Base-by-base conservation (phyloP, 306 rosid species). In the Urtica urens region DNA sequence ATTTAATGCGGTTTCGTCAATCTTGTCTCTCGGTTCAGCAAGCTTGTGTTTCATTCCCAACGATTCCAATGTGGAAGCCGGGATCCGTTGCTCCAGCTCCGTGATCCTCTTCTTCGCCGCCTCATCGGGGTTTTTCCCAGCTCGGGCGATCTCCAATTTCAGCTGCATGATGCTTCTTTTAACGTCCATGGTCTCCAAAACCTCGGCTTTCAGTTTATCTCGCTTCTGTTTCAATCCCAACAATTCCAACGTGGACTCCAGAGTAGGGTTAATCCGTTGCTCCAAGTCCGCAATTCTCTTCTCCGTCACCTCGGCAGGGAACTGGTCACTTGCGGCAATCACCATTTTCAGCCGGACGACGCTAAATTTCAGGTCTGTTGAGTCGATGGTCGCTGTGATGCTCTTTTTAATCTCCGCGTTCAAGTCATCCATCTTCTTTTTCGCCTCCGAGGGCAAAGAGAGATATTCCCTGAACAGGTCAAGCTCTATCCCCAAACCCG, bases 81-180 rank as follows among this genome's bases (percentile, higher is more conserved):
- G 63, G 72, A 90, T 75, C 65, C 73, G 74, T 55, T 75, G 74
- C 72, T 55, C 67, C 76, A 90, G 69, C 66, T 78, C 72, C 28
- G 26, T 48, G 65, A 90, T 78, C 72, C 72, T 84, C 38, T 59
- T 79, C 67, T 67, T 68, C 13, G 92, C 67, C 35, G 67, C 79
- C 17, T 33, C 7, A 75, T 72, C 75, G 10, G 87, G 90, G 8
- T 69, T 65, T 49, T 58, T 70, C 39, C 77, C 80, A 50, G 84
- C 84, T 80, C 71, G 78, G 10, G 75, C 82, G 13, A 81, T 69
- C 72, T 78, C 93, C 53, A 54, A 28, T 72, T 72, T 84, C 75
- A 90, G 74, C 35, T 60, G 53, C 70, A 65, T 82, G 50, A 81
- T 70, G 70, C 68, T 74, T 61, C 73, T 63, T 70, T 77, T 81